Evolutionary conservation across 768 basidiomycete species (phyloP), one percentile per base, ranked within the genome.

Genomic region (Lentinula sp.): DNA sequence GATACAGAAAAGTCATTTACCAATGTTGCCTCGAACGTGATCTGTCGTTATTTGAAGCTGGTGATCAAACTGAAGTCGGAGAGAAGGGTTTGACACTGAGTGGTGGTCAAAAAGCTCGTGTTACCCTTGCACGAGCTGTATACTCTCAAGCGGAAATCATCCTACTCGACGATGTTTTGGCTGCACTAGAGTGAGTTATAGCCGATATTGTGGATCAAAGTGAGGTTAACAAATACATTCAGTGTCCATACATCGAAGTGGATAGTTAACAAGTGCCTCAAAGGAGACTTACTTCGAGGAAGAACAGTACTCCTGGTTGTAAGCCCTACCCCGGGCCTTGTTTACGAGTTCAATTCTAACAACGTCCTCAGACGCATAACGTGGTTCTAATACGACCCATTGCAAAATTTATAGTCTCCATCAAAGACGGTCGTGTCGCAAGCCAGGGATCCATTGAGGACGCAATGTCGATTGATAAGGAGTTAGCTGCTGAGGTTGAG

Each of bases 101-200:
- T 6, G 77, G 77, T 28, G 77, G 77, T 37, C 78, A 78, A 55
- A 78, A 79, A 60, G 76, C 71, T 28, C 69, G 80, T 32, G 71
- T 83, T 42, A 79, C 78, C 6, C 68, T 81, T 8, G 80, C 80
- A 5, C 58, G 70, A 34, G 80, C 80, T 4, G 69, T 82, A 7
- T 82, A 82, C 64, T 75, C 75, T 2, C 61, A 67, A 23, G 73
- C 80, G 6, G 66, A 71, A 15, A 74, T 79, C 57, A 63, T 82
- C 23, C 69, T 82, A n/a, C 71, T 82, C 16, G 80, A 82, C 64
- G 79, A 81, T 64, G 72, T 81, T 32, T 73, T 81, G 34, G 78
- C 77, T 34, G 77, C 78, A 1, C 53, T 70, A 16, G 69, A 70
- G 68, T 69, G 46, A 13, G 62, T 60, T 13, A 34, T 3, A 39